Evolutionary conservation across 345 rosid genomes (phyloP), one percentile per base, ranked within the genome.

Genomic region (Lagerstroemia speciosa): DNA sequence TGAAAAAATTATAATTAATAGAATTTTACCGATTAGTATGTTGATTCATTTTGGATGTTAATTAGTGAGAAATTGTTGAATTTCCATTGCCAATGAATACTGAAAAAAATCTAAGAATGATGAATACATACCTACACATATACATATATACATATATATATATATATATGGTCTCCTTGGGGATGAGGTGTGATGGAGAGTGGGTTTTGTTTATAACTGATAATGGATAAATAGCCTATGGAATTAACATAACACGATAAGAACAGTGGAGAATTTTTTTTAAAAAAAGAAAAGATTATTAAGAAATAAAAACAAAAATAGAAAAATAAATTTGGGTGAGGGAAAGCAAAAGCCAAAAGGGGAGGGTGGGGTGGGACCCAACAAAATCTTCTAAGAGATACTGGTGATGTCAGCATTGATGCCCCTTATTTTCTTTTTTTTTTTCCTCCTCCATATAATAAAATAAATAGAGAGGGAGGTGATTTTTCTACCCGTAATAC

Each of bases 361-460:
- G 22, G 66, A 45, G 17, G 0, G 26, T 19, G 27, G 74, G 8
- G 63, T 22, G 79, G 87, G 86, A 55, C 80, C 89, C 84, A 74
- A 36, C 66, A 60, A 87, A 87, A 89, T 87, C 85, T 69, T 27
- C 74, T 19, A n/a, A 78, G 75, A 86, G 93, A 90, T 90, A 80
- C 85, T 63, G 77, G 77, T 82, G 88, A 83, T 74, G 91, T 84
- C 69, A 83, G 81, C 84, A 71, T 46, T 45, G 69, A 43, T 71
- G 68, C 66, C 66, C 38, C 72, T 20, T 1, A 2, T 30, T 22
- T 17, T 37, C 16, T 6, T n/a, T 31, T 24, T 52, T 20, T 7
- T 40, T 27, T 0, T 9, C 36, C 20, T 22, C 8, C 12, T 19
- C 3, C 34, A 2, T 19, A 32, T 4, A 10, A 32, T 8, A 9